Base-by-base conservation (phyloP, 2,329 filamentous ascomycete species). In the Blastomyces silverae region DNA sequence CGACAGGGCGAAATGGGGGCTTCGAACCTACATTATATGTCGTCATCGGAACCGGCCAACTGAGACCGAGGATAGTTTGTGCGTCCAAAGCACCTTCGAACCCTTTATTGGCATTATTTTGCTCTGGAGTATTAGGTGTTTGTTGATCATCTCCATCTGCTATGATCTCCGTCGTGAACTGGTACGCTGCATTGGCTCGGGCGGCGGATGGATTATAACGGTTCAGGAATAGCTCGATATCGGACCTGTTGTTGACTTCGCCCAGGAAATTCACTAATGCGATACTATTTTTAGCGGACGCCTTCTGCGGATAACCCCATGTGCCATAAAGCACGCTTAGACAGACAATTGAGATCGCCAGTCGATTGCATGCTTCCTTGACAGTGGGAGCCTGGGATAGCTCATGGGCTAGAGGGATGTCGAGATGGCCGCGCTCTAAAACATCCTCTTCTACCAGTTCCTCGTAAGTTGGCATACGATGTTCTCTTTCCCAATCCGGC, bases 391-490 rank as follows among this genome's bases (percentile, higher is more conserved):
- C 34, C 56, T 44, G 56, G 56, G 56, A 25, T 39, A 59, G 37
- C n/a, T 59, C 56, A 59, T 44, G 34, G 20, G 56, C 37, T 28
- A 59, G 56, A 44, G 56, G 56, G n/a, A 59, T 44, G 15, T 44
- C 56, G 56, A 59, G 56, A 25, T 59, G 56, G 22, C 56, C 56
- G 13, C 56, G 56, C n/a, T 59, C 56, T 6, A 59, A 37, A 13
- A 59, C 8, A 13, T 59, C 56, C 39, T 59, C 56, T 44, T 59
- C 56, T n/a, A 59, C 56, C 2, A 59, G 37, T 59, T 59, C 56
- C 37, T 22, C 56, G n/a, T 59, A 44, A 44, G 56, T 59, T 42
- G 56, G 56, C 10, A 59, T 44, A 6, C 56, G 34, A 39, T 59
- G 56, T 25, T 59, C 56, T 2, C 13, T 25, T 44, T 59, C 56